Percentiles rank a stretch among this genome's conserved stretches.
phyloP scores from a whole-genome alignment of 2,329 filamentous ascomycete species.

The Reticulascus tulasneorum region DNA sequence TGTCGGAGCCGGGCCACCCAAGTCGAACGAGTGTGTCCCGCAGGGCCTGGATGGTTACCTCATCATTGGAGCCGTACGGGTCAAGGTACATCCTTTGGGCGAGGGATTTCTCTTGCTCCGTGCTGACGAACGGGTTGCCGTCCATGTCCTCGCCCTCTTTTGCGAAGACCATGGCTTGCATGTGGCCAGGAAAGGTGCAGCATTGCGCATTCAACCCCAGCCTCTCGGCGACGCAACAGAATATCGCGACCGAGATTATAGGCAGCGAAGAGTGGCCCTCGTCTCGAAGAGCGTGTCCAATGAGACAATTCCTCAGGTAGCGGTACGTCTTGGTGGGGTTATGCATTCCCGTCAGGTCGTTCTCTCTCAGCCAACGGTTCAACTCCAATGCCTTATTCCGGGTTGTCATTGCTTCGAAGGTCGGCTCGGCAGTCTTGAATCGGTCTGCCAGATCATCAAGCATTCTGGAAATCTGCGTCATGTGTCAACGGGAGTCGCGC shows the following conservation, averaged over 20 bases:
- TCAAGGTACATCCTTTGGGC: slow-evolving; percentile 78
- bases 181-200: slow-evolving; percentile 79
- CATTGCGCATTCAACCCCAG: slow-evolving; percentile 73
- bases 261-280: slow-evolving; percentile 75
- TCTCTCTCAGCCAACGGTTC: slow-evolving; percentile 63
- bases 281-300: slow-evolving; percentile 75
- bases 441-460: slow-evolving; percentile 60
- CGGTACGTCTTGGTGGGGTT: slow-evolving; percentile 66
- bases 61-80: slow-evolving; percentile 67
- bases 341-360: slow-evolving; percentile 68
- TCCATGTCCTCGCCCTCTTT: slow-evolving; percentile 58
- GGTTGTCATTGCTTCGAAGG: slow-evolving; percentile 53
- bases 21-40: slow-evolving; percentile 52
- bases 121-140: slow-evolving; percentile 31
- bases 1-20: slow-evolving; percentile 37
- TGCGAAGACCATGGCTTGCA: slow-evolving; percentile 73
- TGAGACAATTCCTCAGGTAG: slow-evolving; percentile 79
- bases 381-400: slow-evolving; percentile 65
- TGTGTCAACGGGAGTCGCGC: slow-evolving; percentile 11
- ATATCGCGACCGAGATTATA: slow-evolving; percentile 83
- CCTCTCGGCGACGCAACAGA: slow-evolving; percentile 70
- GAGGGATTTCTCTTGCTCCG: slow-evolving; percentile 7
- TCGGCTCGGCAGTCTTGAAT: slow-evolving; percentile 50
- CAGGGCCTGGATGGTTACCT: slow-evolving; percentile 60
- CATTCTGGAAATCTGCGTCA: slow-evolving; percentile 51